Percentiles rank a stretch among this genome's conserved stretches.
These are phyloP conservation scores for Strobilomyces dryophilus DNA, from an alignment of 768 basidiomycete species.

Conservation along the genomic window DNA sequence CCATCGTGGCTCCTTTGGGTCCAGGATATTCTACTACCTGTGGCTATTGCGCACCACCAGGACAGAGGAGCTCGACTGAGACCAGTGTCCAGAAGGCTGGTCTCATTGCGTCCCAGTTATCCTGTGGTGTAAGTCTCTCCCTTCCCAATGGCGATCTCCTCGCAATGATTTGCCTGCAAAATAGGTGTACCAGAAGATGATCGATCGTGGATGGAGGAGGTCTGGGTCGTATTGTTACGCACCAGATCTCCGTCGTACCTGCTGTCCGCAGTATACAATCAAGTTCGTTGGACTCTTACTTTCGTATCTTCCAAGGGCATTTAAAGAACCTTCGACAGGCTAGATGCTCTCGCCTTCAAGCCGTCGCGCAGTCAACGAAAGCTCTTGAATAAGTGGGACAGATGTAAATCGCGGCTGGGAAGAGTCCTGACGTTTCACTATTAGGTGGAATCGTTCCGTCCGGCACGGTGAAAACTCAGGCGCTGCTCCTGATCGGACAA, in stretches of 20 bases:
- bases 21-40: slow-evolving; percentile 44
- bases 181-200: slow-evolving; percentile 78
- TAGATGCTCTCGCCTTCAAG: slow-evolving; percentile 63
- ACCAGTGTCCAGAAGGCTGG: slow-evolving; percentile 49
- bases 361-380: slow-evolving; percentile 74
- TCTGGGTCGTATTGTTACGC: slow-evolving; percentile 86
- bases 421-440: background rate
- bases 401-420: no score
- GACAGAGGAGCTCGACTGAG: slow-evolving; percentile 36
- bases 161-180: slow-evolving; percentile 3
- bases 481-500: slow-evolving; percentile 6
- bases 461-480: slow-evolving; percentile 38
- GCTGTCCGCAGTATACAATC: slow-evolving; percentile 95
- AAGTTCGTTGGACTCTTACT: slow-evolving; percentile 44
- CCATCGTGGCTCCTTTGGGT: slow-evolving; percentile 25
- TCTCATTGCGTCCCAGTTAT: slow-evolving; percentile 46
- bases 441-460: slow-evolving; percentile 70
- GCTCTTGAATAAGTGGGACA: slow-evolving; percentile 58
- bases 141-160: background rate
- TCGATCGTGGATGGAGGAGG: slow-evolving; percentile 81
- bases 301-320: slow-evolving; percentile 3
- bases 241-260: slow-evolving; percentile 74
- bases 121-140: slow-evolving; percentile 42
- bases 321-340: slow-evolving; percentile 37
- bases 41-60: slow-evolving; percentile 64